Base-by-base conservation (phyloP, 805 yeast species). In the Cyberlindnera bimundalis region DNA sequence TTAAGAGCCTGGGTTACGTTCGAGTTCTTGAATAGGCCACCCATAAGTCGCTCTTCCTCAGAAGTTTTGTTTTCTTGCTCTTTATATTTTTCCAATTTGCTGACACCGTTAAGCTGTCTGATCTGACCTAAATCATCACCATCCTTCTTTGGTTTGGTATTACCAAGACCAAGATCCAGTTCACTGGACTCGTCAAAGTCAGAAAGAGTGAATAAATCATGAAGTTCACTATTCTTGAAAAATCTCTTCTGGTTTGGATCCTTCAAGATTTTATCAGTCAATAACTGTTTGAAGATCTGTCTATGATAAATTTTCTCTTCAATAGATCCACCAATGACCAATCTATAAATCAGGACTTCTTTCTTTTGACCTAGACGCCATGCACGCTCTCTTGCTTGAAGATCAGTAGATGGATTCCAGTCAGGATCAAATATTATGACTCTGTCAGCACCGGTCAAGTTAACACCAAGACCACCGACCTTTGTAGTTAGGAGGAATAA, bases 321-420 rank as follows among this genome's bases (percentile, higher is more conserved):
- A 33, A 91, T 93, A 0, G 96, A 79, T 0, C 98, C 97, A 2
- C 96, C 88, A 32, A 89, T 85, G 86, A 93, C 88, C 31, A 93
- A 67, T 43, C 99, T 67, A 53, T 91, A 93, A 26, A 91, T 90
- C 6, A 89, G 78, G 8, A 91, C 97, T 52, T 90, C 96, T 43
- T 81, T 79, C 58, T 84, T 90, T 61, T 91, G 99, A 1, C 99
- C 99, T 47, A 91, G 70, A 49, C 99, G 71, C 98, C 98, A 93
- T 0, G 98, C 97, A 35, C 99, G 66, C 60, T 91, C 99, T 45
- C 98, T 71, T 0, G 99, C 99, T 62, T 91, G 99, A 45, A 90
- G 73, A 66, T 91, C 99, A 0, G 98, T 93, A 1, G 96, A 88
- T 1, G 99, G 99, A 56, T 91, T 91, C 99, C 99, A 91, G 62